Evolutionary conservation across 805 yeast genomes (phyloP).

Genomic region (Yarrowia yakushimensis): DNA sequence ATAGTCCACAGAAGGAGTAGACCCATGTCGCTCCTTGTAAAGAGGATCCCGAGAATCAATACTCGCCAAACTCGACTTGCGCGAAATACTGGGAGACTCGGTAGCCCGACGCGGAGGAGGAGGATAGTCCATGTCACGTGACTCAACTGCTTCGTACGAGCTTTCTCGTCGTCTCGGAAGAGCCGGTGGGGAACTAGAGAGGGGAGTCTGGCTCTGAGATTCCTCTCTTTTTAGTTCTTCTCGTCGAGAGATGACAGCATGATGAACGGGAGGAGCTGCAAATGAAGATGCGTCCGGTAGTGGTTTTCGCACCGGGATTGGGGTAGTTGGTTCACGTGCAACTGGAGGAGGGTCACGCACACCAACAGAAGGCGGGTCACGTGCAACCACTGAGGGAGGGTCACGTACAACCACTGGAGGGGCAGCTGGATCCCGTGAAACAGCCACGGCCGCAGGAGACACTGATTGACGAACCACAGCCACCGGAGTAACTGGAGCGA

Average conservation of each 20-base stretch:
- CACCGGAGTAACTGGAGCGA: neutral
- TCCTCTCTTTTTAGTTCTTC: neutral
- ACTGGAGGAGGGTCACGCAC: neutral
- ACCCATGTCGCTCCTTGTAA: neutral
- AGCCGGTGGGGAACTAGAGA: neutral
- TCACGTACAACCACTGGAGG: neutral
- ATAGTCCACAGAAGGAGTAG: neutral
- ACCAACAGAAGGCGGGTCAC: neutral
- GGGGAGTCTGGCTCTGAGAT: neutral
- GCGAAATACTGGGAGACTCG: neutral
- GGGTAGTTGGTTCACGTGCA: neutral
- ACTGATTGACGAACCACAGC: neutral
- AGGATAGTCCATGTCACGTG: neutral
- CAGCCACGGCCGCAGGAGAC: neutral
- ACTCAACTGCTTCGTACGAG: neutral
- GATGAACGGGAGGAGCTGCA: conserved; percentile 16
- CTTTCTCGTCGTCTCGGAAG: neutral
- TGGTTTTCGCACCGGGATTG: neutral
- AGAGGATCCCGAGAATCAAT: neutral
- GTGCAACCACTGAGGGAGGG: neutral
- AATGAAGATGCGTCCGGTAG: neutral
- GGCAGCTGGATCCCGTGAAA: neutral
- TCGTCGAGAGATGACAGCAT: conserved; percentile 1
- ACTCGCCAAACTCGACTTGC: neutral
- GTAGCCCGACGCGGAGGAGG: conserved; percentile 15